These are phyloP conservation scores for Lactarius evosmus DNA, from an alignment of 768 basidiomycete genomes.

Conservation along the genomic window DNA sequence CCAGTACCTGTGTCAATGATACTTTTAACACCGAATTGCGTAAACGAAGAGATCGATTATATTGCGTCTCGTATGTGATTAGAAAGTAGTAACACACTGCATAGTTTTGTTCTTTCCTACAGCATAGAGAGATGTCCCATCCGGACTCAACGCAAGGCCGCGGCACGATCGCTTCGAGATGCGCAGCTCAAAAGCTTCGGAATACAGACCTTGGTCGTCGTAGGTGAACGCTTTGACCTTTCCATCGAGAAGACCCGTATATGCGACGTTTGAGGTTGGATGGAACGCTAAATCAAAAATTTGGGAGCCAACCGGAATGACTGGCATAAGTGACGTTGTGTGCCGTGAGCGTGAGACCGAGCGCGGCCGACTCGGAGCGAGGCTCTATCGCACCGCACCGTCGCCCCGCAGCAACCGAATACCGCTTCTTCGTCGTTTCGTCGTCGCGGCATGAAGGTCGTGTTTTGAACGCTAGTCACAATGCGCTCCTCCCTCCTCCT, in stretches of 20 bases:
- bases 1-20: constrained; percentile 66
- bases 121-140: constrained; percentile 68
- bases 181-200: constrained; percentile 55
- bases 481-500: constrained; percentile 26
- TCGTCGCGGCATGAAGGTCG: background rate
- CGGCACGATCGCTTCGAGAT: constrained; percentile 86
- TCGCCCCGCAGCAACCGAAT: background rate
- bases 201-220: constrained; percentile 61
- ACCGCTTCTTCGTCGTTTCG: background rate
- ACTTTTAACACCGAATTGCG: constrained; percentile 42
- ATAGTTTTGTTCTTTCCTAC: constrained; percentile 81
- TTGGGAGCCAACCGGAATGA: constrained; percentile 71
- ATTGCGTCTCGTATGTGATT: constrained; percentile 1
- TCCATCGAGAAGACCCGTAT: constrained; percentile 76
- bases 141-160: constrained; percentile 60
- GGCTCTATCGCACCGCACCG: background rate
- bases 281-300: constrained; percentile 91
- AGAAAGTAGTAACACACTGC: constrained; percentile 51
- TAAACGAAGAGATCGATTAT: constrained; percentile 9
- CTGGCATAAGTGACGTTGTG: constrained; percentile 40
- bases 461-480: background rate
- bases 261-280: constrained; percentile 66
- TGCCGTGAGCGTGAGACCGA: background rate
- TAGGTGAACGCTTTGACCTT: constrained; percentile 80
- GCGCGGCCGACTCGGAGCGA: background rate